Evolutionary conservation across 176 grass and related monocot species (phyloP).

Genomic region (Avena eriantha): DNA sequence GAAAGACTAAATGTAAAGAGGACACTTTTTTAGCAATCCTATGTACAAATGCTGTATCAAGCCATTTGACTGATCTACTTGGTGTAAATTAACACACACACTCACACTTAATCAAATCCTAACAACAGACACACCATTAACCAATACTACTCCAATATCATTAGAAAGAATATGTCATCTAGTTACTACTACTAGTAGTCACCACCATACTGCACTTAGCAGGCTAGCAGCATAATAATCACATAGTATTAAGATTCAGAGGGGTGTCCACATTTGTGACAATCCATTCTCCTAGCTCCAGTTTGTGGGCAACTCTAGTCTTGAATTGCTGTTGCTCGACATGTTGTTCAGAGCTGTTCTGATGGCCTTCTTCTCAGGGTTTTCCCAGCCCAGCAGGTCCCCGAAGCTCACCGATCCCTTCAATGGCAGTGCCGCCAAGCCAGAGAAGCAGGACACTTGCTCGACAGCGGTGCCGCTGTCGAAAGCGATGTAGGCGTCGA

Average conservation of each 20-base stretch:
- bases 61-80: conserved; percentile 34
- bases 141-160: conserved; percentile 35
- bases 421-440: conserved; percentile 5
- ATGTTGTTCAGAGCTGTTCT: conserved; percentile 25
- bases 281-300: conserved; percentile 30
- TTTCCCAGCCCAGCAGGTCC: conserved; percentile 18
- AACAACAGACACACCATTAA: background rate
- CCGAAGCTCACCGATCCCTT: conserved; percentile 16
- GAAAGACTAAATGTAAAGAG: conserved; percentile 8
- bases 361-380: conserved; percentile 31
- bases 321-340: conserved; percentile 36
- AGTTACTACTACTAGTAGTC: conserved; percentile 3
- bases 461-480: background rate
- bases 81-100: conserved; percentile 20
- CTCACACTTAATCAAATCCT: conserved; percentile 36
- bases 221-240: conserved; percentile 21
- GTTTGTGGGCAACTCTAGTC: conserved; percentile 36
- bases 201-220: conserved; percentile 18
- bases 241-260: background rate
- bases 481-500: conserved; percentile 16
- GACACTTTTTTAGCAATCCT: conserved; percentile 31
- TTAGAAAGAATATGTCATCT: conserved; percentile 39
- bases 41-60: conserved; percentile 46
- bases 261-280: conserved; percentile 29
- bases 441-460: conserved; percentile 55